These are phyloP conservation scores for Parachaetomium inaequale DNA, from an alignment of 495 filamentous ascomycete species.

Conservation along the genomic window DNA sequence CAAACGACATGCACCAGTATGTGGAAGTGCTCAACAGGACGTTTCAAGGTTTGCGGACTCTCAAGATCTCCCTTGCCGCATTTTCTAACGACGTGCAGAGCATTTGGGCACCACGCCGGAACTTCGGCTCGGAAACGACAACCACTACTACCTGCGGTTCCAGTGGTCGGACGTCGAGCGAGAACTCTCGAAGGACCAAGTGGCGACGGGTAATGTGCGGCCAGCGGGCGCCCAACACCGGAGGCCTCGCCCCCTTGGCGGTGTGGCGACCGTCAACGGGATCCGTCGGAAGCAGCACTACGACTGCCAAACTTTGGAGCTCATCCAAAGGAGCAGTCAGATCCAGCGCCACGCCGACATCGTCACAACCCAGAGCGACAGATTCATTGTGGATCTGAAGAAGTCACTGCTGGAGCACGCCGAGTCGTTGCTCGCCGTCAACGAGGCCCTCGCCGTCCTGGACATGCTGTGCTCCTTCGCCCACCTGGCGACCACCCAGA, in stretches of 20 bases:
- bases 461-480: slow-evolving; percentile 89
- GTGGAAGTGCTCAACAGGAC: slow-evolving; percentile 60
- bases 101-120: slow-evolving; percentile 37
- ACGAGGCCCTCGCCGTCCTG: slow-evolving; percentile 81
- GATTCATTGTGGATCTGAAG: slow-evolving; percentile 66
- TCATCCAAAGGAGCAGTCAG: slow-evolving; percentile 63
- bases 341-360: slow-evolving; percentile 68
- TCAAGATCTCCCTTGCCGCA: background rate
- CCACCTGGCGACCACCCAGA: slow-evolving; percentile 68
- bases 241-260: slow-evolving; percentile 14
- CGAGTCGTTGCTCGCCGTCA: slow-evolving; percentile 67
- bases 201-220: background rate
- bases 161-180: slow-evolving; percentile 60
- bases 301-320: slow-evolving; percentile 80
- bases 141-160: slow-evolving; percentile 75
- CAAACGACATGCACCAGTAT: slow-evolving; percentile 68
- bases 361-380: slow-evolving; percentile 72
- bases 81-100: slow-evolving; percentile 45
- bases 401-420: slow-evolving; percentile 63
- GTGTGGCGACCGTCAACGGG: slow-evolving; percentile 60
- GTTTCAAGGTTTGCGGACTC: slow-evolving; percentile 14
- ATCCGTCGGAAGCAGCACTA: slow-evolving; percentile 66
- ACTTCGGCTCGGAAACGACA: slow-evolving; percentile 68
- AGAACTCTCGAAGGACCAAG: slow-evolving; percentile 56
- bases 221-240: background rate